A percentile compares a stretch with the other conserved stretches of the same genome.
phyloP scores from a whole-genome alignment of 257 asterid genomes.

The Solanum chiquidenum region DNA sequence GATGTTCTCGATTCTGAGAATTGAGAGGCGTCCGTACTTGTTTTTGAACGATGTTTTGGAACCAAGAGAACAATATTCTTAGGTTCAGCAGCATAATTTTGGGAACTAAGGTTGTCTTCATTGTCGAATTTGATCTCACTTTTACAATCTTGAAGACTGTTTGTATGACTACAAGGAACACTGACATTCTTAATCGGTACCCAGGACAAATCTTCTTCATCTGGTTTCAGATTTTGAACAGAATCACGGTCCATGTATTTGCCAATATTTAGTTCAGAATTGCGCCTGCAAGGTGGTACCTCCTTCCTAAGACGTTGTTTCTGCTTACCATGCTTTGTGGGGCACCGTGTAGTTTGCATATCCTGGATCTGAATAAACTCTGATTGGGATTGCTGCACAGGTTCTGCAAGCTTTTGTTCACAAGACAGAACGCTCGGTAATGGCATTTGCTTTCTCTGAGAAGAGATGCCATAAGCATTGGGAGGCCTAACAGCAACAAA shows the following conservation, averaged over 20 bases:
- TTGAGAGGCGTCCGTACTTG: conserved; percentile 28
- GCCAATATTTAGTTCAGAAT: conserved; percentile 15
- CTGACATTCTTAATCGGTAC: conserved; percentile 14
- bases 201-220: conserved; percentile 18
- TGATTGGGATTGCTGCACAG: conserved; percentile 17
- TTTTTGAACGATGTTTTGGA: conserved; percentile 32
- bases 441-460: conserved; percentile 22
- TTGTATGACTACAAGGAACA: conserved; percentile 13
- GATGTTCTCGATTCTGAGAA: conserved; percentile 34
- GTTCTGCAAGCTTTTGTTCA: conserved; percentile 17
- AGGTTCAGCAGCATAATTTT: conserved; percentile 20
- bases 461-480: conserved; percentile 1
- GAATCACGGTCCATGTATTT: conserved; percentile 25
- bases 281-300: conserved; percentile 12
- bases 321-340: conserved; percentile 26
- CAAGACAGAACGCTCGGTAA: conserved; percentile 6
- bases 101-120: conserved; percentile 15
- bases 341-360: conserved; percentile 17
- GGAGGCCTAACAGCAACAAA: conserved; percentile 30
- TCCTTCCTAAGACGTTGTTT: conserved; percentile 16
- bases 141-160: conserved; percentile 12
- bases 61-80: conserved; percentile 28
- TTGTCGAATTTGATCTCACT: conserved; percentile 10
- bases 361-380: conserved; percentile 25
- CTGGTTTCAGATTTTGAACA: conserved; percentile 14